phyloP scores from a whole-genome alignment of 495 filamentous ascomycete species.

The Xylaria nigripes region DNA sequence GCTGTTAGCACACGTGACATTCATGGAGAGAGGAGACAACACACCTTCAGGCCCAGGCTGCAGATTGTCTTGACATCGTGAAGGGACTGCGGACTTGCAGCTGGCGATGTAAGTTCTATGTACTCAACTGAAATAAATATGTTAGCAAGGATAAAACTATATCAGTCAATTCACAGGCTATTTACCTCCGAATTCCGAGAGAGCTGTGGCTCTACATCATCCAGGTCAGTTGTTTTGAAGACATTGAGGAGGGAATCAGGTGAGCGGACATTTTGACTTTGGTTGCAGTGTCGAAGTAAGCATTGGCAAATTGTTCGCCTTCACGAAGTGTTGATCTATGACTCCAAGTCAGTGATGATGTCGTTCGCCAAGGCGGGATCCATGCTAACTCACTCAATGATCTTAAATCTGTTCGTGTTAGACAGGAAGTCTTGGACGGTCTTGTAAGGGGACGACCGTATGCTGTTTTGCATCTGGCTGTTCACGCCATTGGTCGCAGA shows the following conservation, averaged over 20 bases:
- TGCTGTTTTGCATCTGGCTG: neutral
- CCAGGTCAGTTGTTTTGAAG: neutral
- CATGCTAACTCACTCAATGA: neutral
- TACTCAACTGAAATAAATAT: constrained; percentile 58
- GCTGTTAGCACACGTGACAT: neutral
- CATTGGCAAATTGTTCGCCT: constrained; percentile 60
- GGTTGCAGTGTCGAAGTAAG: constrained; percentile 80
- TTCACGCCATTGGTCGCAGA: neutral
- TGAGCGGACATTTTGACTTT: constrained; percentile 64
- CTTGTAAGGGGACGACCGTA: neutral
- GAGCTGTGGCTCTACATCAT: constrained; percentile 39
- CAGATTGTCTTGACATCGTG: constrained; percentile 79
- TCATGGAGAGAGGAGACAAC: neutral
- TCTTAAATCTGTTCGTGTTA: constrained; percentile 3
- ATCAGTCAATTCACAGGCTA: neutral
- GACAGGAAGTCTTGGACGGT: neutral
- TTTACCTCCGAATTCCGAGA: constrained; percentile 67
- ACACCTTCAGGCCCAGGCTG: constrained; percentile 68
- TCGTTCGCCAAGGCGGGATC: neutral
- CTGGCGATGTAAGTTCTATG: constrained; percentile 76
- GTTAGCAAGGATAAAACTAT: neutral
- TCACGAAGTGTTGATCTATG: neutral
- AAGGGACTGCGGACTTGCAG: constrained; percentile 72
- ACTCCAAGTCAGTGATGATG: neutral
- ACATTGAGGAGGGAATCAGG: neutral